A percentile compares a stretch with the other conserved stretches of the same genome.
These are phyloP conservation scores for Botryotinia narcissicola DNA, from an alignment of 2,329 filamentous ascomycete genomes.

Conservation along the genomic window DNA sequence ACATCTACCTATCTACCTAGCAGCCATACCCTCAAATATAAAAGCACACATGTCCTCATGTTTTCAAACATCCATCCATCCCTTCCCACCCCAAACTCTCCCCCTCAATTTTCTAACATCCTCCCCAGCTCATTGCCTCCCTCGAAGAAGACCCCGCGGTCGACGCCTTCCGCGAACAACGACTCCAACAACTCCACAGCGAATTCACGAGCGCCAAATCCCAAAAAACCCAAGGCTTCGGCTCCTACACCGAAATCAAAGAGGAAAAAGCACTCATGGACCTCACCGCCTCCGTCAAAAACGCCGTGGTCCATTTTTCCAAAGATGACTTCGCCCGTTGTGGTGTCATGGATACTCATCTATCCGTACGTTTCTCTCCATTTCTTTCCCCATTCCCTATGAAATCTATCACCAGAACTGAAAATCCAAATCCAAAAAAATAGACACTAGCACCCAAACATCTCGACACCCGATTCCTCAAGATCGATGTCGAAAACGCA, in stretches of 20 bases:
- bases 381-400: neutral
- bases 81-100: too few relatives aligned
- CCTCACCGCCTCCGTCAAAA: slow-evolving; percentile 42
- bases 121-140: slow-evolving; percentile 53
- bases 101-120: neutral
- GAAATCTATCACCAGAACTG: neutral
- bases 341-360: slow-evolving; percentile 43
- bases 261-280: slow-evolving; percentile 58
- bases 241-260: slow-evolving; percentile 54
- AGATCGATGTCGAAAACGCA: slow-evolving; percentile 58
- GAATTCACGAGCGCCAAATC: slow-evolving; percentile 52
- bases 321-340: slow-evolving; percentile 44
- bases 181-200: slow-evolving; percentile 56
- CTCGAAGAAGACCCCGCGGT: slow-evolving; percentile 52
- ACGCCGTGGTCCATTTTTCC: slow-evolving; percentile 43
- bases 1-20: neutral
- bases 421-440: slow-evolving; percentile 1
- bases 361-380: slow-evolving; percentile 32
- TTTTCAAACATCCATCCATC: neutral
- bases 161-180: slow-evolving; percentile 54
- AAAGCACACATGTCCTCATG: neutral
- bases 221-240: slow-evolving; percentile 50
- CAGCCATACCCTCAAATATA: neutral
- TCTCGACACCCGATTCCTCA: slow-evolving; percentile 56
- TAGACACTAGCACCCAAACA: slow-evolving; percentile 53